Evolutionary conservation across 2,329 filamentous ascomycete genomes (phyloP).

Genomic region (Diaporthe humulicola): DNA sequence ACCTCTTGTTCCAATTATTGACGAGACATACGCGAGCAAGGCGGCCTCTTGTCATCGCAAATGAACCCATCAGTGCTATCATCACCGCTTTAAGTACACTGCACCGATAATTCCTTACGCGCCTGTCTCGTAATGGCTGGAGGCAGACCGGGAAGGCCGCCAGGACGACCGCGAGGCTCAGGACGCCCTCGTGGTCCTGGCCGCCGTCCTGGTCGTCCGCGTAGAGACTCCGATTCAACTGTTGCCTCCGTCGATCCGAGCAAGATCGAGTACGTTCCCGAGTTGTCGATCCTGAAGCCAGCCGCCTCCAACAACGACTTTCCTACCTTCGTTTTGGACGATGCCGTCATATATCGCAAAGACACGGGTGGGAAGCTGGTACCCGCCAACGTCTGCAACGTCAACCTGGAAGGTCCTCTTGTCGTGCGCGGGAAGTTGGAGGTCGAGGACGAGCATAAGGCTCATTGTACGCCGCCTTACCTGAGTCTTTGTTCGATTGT

Average conservation of each 20-base stretch:
- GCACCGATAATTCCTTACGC: background rate
- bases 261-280: slow-evolving; percentile 49
- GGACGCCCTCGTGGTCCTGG: slow-evolving; percentile 38
- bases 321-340: slow-evolving; percentile 72
- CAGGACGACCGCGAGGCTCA: slow-evolving; percentile 22
- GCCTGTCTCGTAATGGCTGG: slow-evolving; percentile 15
- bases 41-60: background rate
- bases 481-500: background rate
- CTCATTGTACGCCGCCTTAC: slow-evolving; percentile 51
- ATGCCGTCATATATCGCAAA: slow-evolving; percentile 70
- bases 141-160: slow-evolving; percentile 32
- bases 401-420: slow-evolving; percentile 71
- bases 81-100: background rate
- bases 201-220: slow-evolving; percentile 48
- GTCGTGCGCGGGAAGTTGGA: slow-evolving; percentile 72
- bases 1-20: background rate
- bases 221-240: slow-evolving; percentile 60
- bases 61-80: background rate
- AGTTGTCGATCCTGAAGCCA: slow-evolving; percentile 53
- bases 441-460: slow-evolving; percentile 58
- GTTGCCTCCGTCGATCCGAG: slow-evolving; percentile 57
- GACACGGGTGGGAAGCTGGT: slow-evolving; percentile 61
- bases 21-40: background rate
- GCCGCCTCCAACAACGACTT: slow-evolving; percentile 58
- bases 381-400: slow-evolving; percentile 70